Evolutionary conservation across 1,139 yeast species (phyloP).

Genomic region (Nadsonia commutata): DNA sequence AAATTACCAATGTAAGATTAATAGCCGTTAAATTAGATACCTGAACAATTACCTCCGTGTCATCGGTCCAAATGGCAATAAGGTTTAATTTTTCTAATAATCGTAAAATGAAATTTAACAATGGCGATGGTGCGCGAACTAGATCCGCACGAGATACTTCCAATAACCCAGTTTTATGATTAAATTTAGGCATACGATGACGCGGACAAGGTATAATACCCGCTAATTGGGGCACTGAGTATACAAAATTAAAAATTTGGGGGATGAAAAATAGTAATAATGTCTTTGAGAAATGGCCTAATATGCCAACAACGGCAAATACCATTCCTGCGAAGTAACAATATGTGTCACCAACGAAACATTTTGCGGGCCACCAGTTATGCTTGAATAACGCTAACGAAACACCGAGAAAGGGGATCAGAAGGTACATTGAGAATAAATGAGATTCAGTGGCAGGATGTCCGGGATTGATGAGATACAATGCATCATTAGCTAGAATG

Average conservation of each 20-base stretch:
- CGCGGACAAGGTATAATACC: constrained; percentile 86
- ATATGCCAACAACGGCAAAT: constrained; percentile 88
- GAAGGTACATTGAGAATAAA: constrained; percentile 59
- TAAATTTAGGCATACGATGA: constrained; percentile 75
- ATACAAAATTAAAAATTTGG: constrained; percentile 76
- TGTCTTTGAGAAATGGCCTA: constrained; percentile 93
- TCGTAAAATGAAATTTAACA: constrained; percentile 19
- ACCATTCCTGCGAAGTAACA: constrained; percentile 99
- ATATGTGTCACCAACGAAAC: constrained; percentile 95
- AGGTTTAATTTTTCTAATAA: constrained; percentile 33
- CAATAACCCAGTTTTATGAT: constrained; percentile 51
- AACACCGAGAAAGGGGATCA: constrained; percentile 80
- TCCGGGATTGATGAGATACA: constrained; percentile 42
- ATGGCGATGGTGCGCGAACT: constrained; percentile 17
- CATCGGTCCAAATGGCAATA: constrained; percentile 32
- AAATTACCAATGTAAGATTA: constrained; percentile 66
- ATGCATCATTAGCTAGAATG: constrained; percentile 58
- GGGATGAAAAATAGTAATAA: constrained; percentile 73
- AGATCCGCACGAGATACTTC: constrained; percentile 54
- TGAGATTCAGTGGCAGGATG: constrained; percentile 72
- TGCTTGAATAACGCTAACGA: constrained; percentile 58
- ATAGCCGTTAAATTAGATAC: constrained; percentile 80
- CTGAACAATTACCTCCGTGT: constrained; percentile 18
- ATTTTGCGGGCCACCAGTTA: constrained; percentile 85
- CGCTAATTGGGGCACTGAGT: constrained; percentile 82